A percentile compares a stretch with the other conserved stretches of the same genome.
Conservation (phyloP, 73 alveolate genomes). For the Paraurostyla sp. region DNA sequence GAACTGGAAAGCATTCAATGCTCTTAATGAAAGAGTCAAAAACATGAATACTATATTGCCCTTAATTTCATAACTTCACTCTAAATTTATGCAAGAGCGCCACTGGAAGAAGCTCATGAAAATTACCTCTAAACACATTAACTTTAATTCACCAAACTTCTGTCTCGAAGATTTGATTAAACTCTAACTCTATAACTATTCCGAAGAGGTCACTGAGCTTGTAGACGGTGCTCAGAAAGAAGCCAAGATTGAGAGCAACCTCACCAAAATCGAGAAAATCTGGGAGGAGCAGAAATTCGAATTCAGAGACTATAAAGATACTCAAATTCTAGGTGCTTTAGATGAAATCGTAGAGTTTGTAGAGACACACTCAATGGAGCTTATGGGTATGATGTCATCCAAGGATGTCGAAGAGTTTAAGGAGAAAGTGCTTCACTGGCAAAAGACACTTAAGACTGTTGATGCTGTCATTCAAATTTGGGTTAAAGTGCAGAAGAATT, state of each 20-base stretch:
- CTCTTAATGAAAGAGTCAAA: conserved; percentile 94
- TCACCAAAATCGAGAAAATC: conserved; percentile 85
- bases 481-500: conserved; percentile 99
- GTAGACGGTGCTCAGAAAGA: conserved; percentile 99
- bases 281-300: conserved; percentile 89
- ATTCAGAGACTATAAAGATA: conserved; percentile 87
- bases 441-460: conserved; percentile 96
- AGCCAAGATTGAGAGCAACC: conserved; percentile 96
- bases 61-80: conserved; percentile 94
- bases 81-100: conserved; percentile 98
- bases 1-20: conserved; percentile 90
- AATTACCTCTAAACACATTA: conserved; percentile 93
- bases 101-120: conserved; percentile 99
- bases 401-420: conserved; percentile 93
- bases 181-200: conserved; percentile 96
- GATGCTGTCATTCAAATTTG: conserved; percentile 98
- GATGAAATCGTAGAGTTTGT: conserved; percentile 94
- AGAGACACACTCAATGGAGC: conserved; percentile 94
- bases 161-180: conserved; percentile 95
- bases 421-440: conserved; percentile 94
- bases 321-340: conserved; percentile 78
- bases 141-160: conserved; percentile 95
- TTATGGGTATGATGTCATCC: conserved; percentile 95
- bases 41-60: conserved; percentile 98
- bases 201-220: conserved; percentile 95